Evolutionary conservation across 148 eudicot species (phyloP), one percentile per base, ranked within the genome.

Genomic region (Chenopodium suecicum): DNA sequence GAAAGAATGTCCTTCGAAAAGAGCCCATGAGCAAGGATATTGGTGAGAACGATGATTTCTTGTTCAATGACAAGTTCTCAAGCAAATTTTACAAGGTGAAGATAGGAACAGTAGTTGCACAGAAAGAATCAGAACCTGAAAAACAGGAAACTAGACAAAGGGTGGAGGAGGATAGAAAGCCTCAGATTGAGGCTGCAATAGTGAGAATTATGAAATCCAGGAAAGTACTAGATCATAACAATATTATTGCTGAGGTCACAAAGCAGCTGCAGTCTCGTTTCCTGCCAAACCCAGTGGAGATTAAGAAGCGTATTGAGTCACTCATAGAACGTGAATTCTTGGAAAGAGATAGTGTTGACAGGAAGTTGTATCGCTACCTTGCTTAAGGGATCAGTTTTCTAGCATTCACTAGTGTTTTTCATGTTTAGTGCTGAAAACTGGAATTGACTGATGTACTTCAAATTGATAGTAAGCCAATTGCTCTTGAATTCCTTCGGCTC

Each of bases 11-110:
- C 47, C 95, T 93, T 75, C 80, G 89, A 58, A 93, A 93, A 82
- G 97, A 91, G 76, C 95, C 97, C 22, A 90, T 90, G 93, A 91
- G 93, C 84, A 91, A 89, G 81, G 97, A 93, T 50, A 90, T 91
- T 17, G 91, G 82, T 14, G 95, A 91, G 76, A 83, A 88, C 0
- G 95, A 94, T 63, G 81, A 81, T 20, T 91, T 94, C 84, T 79
- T 88, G 70, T 87, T 94, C 23, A 92, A 94, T 37, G 98, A 94
- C 50, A 94, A 88, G 87, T 94, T 94, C 79, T 78, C 91, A 0
- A 92, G 98, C 88, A 94, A 92, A 74, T 88, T 92, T 41, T 86
- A 87, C 54, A 94, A 94, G 89, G 92, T 93, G 84, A 93, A 93
- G 88, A 93, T 93, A 29, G 97, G 97, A 47, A 93, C 93, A 4